Base-by-base conservation (phyloP, 805 yeast species). In the Monosporozyma solicola region DNA sequence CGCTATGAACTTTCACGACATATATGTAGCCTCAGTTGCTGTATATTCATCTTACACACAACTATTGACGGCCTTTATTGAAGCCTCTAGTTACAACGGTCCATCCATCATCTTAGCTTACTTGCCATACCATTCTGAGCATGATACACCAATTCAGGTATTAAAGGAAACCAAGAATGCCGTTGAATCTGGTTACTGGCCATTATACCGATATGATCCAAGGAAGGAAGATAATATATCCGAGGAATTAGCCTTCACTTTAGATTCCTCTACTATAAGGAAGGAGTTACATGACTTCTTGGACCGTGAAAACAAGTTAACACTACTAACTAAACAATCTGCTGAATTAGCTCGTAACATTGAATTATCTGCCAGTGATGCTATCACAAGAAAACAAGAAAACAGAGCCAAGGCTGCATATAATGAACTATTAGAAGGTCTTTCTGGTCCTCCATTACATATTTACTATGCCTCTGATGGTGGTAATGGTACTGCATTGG, bases 141-240 rank as follows among this genome's bases (percentile, higher is more conserved):
- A 73, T 53, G 85, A 84, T 57, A 74, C 82, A 56, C 84, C 95
- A 43, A 73, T 92, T 59, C 79, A 82, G 27, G 81, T 91, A 47
- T 76, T 92, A 61, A 84, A 86, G 67, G 94, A 87, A 67, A 91
- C 97, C 35, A 92, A 92, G 70, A 74, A 72, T 57, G 92, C 96
- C 24, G 95, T 92, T 47, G 97, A 88, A 62, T 75, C 90, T 35
- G 98, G 98, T n/a, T 85, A 85, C 73, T 90, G 97, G 95, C 98
- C 98, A 48, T 77, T 92, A 56, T 92, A 91, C 73, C 78, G 97
- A 66, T 92, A 78, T 72, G 78, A 88, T 61, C 96, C 97, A 53
- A 58, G 68, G 9, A 68, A 76, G 49, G 57, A 54, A 16, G 49
- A 41, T 37, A 32, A 33, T 6, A 78, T 75, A 48, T 73, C 72